Evolutionary conservation across 371 early-diverging fungal species (phyloP).

Genomic region (Phascolomyces articulosus): DNA sequence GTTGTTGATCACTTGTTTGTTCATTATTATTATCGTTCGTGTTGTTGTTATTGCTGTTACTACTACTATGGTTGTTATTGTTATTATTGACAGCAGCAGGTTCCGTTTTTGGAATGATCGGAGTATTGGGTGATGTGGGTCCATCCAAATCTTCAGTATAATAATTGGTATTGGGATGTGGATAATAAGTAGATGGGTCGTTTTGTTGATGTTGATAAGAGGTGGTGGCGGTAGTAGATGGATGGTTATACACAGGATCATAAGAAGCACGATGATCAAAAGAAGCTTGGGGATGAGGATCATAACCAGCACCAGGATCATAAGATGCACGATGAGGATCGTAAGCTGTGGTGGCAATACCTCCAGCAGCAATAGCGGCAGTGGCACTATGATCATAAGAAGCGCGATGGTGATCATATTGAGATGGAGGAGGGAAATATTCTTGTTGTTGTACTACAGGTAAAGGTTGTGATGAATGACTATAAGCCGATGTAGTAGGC

Average conservation of each 20-base stretch:
- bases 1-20: not conserved
- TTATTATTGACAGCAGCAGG: not conserved
- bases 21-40: not conserved
- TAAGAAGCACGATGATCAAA: not conserved
- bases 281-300: not conserved
- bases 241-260: not conserved
- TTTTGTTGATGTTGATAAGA: not conserved
- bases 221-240: not conserved
- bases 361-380: no score
- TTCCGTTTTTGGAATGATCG: constrained; percentile 16
- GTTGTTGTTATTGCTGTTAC: not conserved
- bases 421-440: not conserved
- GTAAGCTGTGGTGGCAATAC: no score
- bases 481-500: not conserved
- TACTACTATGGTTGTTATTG: not conserved
- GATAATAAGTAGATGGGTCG: constrained; percentile 6
- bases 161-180: constrained; percentile 11
- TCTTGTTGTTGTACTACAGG: not conserved
- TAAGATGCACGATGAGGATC: not conserved
- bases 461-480: not conserved
- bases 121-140: constrained; percentile 14
- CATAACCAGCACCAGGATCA: not conserved
- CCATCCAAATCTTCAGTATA: constrained; percentile 23
- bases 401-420: not conserved
- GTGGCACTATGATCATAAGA: not conserved